Base-by-base conservation (phyloP, 1,284 basidiomycete genomes). In the Macrocybe sp. region DNA sequence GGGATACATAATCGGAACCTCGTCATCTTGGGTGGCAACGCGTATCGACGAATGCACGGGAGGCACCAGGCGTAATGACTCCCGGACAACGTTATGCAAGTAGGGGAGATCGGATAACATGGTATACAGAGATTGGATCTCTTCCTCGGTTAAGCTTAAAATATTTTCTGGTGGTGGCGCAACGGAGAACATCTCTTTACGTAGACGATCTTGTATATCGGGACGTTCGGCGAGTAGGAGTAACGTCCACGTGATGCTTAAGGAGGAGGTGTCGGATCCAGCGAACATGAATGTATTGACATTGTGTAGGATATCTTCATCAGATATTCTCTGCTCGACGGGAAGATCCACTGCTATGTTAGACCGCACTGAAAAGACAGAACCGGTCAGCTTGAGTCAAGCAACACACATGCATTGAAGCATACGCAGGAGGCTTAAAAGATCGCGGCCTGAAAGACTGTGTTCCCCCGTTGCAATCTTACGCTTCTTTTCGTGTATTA, bases 201-300 rank as follows among this genome's bases (percentile, higher is more conserved):
- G 81, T 28, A 91, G 73, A 12, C 76, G 79, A 11, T 67, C 66
- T 64, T 93, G 91, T 7, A 82, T 63, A 1, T 68, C 65, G 0
- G 79, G 80, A 58, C 88, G 66, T 51, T 74, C 71, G 0, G 89
- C 81, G 36, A 93, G 75, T 9, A 89, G 72, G 49, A 79, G 68
- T 22, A 93, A 65, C 1, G 83, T 81, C 89, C 89, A 93, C 0
- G 86, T 85, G 42, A 91, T 68, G 7, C 83, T 76, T 29, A 92
- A 77, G 2, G 86, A 86, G 8, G 85, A 86, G 0, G 91, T 91
- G 59, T 93, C 89, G 4, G 88, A 88, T 8, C 90, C 90, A 10
- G 88, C 90, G 64, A 92, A 90, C 72, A 92, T 81, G 63, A 92
- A 87, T 0, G 90, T 92, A 55, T 89, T 91, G 64, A 92, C 83